These are phyloP conservation scores for Chaetomium sp. DNA, from an alignment of 2,329 filamentous ascomycete genomes.

Conservation along the genomic window DNA sequence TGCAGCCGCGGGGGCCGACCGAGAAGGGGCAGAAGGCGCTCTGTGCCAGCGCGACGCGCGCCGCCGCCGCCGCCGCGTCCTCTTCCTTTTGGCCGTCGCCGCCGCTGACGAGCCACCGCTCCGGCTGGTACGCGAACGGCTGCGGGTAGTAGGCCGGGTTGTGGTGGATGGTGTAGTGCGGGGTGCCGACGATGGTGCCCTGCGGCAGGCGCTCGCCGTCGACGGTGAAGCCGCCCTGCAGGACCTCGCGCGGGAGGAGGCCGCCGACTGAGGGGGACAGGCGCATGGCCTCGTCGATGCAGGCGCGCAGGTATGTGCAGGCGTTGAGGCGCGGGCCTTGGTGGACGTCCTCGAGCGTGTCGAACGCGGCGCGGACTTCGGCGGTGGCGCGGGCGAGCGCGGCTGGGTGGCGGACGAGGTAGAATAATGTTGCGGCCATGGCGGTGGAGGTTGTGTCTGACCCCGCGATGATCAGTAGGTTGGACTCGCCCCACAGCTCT, in stretches of 20 bases:
- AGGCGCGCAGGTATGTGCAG: constrained; percentile 63
- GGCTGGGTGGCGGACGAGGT: constrained; percentile 56
- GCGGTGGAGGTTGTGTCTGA: constrained; percentile 73
- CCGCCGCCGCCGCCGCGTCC: constrained; percentile 46
- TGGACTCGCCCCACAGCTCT: constrained; percentile 72
- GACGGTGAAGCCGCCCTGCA: constrained; percentile 56
- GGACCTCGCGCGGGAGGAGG: constrained; percentile 61
- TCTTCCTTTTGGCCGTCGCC: constrained; percentile 28
- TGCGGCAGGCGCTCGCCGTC: constrained; percentile 57
- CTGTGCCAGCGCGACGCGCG: constrained; percentile 58
- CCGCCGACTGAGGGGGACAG: constrained; percentile 63
- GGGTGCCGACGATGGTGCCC: constrained; percentile 64
- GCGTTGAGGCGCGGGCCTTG: constrained; percentile 53
- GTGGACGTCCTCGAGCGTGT: constrained; percentile 56
- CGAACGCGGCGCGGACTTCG: constrained; percentile 58
- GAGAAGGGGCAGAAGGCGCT: constrained; percentile 75
- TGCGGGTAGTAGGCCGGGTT: constrained; percentile 63
- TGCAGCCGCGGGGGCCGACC: constrained; percentile 69
- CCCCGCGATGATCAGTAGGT: constrained; percentile 70
- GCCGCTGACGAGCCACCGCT: constrained; percentile 64
- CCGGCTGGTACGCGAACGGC: constrained; percentile 61
- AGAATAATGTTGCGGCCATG: constrained; percentile 64
- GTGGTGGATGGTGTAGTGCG: constrained; percentile 70
- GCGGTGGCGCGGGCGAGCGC: constrained; percentile 51
- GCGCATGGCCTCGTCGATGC: constrained; percentile 67